Percentiles rank a stretch among this genome's conserved stretches.
phyloP scores from a whole-genome alignment of 192 early-diverging fungal genomes.

The Coemansia sp. region DNA sequence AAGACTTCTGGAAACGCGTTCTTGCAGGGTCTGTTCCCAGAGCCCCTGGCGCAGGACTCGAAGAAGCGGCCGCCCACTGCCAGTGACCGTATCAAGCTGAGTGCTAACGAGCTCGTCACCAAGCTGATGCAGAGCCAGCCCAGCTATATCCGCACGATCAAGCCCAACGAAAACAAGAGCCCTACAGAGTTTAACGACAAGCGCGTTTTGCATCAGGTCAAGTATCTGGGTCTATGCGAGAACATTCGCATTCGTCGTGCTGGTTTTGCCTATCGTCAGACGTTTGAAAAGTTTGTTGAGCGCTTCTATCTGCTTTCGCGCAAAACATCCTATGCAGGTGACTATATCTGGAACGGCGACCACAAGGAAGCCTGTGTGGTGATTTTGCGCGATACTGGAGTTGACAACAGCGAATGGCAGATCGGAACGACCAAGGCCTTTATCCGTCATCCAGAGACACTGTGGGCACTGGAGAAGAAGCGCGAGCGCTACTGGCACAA shows the following conservation, averaged over 20 bases:
- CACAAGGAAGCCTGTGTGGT: slow-evolving; percentile 68
- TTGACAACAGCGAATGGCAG: slow-evolving; percentile 90
- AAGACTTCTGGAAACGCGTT: slow-evolving; percentile 79
- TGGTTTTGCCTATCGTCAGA: slow-evolving; percentile 95
- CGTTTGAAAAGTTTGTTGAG: slow-evolving; percentile 84
- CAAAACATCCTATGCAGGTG: slow-evolving; percentile 79
- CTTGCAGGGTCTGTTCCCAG: slow-evolving; percentile 83
- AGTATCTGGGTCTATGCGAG: slow-evolving; percentile 94
- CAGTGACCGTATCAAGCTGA: slow-evolving; percentile 91
- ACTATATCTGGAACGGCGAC: slow-evolving; percentile 82
- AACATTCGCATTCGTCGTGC: slow-evolving; percentile 98
- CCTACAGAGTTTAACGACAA: slow-evolving; percentile 88
- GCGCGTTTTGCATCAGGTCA: slow-evolving; percentile 95
- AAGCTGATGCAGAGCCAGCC: slow-evolving; percentile 96
- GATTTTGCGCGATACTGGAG: slow-evolving; percentile 85
- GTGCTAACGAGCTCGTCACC: slow-evolving; percentile 82
- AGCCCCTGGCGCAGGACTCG: slow-evolving; percentile 82
- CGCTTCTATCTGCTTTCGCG: slow-evolving; percentile 77
- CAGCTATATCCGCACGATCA: slow-evolving; percentile 96
- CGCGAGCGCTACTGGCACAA: slow-evolving; percentile 96
- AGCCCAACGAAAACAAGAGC: slow-evolving; percentile 95
- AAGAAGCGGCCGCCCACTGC: slow-evolving; percentile 98
- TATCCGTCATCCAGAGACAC: slow-evolving; percentile 91
- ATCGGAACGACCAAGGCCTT: slow-evolving; percentile 94
- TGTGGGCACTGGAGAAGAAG: slow-evolving; percentile 87